Evolutionary conservation across 192 early-diverging fungal species (phyloP), one percentile per base, ranked within the genome.

Genomic region (Coemansia reversa): DNA sequence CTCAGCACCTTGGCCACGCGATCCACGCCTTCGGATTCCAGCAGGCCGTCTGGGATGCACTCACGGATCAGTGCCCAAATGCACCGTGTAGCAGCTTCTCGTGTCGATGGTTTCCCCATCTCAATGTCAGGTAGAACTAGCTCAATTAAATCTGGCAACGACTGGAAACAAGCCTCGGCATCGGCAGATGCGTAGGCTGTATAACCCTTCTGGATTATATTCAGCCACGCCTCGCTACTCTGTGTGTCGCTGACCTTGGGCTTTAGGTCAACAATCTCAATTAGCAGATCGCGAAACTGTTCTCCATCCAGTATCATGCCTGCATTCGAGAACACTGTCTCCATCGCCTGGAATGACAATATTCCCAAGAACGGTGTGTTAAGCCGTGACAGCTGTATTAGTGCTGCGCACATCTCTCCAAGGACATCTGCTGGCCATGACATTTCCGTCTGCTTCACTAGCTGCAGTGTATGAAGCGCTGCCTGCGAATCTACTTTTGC

Each of bases 191-290:
- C 86, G 61, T 88, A 88, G n/a, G 86, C 76, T 14, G 78, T 63
- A 69, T 92, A 95, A 0, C 88, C 88, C 62, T 86, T 87, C 29
- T 84, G 81, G 12, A 96, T 84, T 49, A 96, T 87, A 53, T 87
- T 84, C 51, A 96, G 81, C 94, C 94, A 96, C 16, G 90, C 69
- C 49, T 93, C 92, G 66, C 88, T 86, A 54, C 93, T 74, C 52
- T 84, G 80, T n/a, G 86, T 84, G 68, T 97, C 95, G 70, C 89
- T 90, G 45, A 84, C 81, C 71, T 90, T 90, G 51, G 95, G 95
- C 66, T 90, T 90, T 23, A 97, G 84, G 45, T 90, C 90, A n/a
- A 85, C 79, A 6, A 91, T 79, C 8, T 86, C 82, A 64, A 71
- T 80, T 62, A 72, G 80, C 66, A 70, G 68, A 66, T 66, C 77